A percentile compares a stretch with the other conserved stretches of the same genome.
Evolutionary conservation across 2,329 filamentous ascomycete species (phyloP).

Genomic region (Phyllosticta capitalensis): DNA sequence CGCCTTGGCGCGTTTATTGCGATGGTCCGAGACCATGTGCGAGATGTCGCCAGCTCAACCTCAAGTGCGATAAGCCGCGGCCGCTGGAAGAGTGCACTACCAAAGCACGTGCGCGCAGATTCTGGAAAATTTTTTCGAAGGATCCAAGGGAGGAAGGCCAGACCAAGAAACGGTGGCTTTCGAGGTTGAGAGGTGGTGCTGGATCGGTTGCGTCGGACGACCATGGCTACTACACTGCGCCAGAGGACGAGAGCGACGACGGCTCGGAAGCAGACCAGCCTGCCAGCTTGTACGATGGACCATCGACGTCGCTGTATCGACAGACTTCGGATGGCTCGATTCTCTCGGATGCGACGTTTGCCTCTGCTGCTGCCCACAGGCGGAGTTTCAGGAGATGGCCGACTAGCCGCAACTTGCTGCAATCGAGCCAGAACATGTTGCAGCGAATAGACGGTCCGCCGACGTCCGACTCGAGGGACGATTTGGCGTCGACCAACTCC

Average conservation of each 20-base stretch:
- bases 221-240: neutral
- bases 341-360: neutral
- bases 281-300: neutral
- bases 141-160: neutral
- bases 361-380: neutral
- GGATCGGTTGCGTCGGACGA: neutral
- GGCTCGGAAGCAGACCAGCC: neutral
- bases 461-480: neutral
- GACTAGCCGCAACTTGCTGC: too few species aligned
- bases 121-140: neutral
- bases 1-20: neutral
- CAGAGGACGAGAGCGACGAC: neutral
- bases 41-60: neutral
- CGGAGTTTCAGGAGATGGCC: neutral
- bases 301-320: neutral
- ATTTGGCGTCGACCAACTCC: neutral
- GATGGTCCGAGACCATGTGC: neutral
- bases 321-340: neutral
- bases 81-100: neutral
- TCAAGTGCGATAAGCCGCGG: neutral
- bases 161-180: neutral
- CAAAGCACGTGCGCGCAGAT: neutral
- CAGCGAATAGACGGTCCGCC: neutral
- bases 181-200: neutral
- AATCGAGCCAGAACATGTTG: neutral